phyloP scores from a whole-genome alignment of 1,139 yeast species.

The Eremothecium gossypii region DNA sequence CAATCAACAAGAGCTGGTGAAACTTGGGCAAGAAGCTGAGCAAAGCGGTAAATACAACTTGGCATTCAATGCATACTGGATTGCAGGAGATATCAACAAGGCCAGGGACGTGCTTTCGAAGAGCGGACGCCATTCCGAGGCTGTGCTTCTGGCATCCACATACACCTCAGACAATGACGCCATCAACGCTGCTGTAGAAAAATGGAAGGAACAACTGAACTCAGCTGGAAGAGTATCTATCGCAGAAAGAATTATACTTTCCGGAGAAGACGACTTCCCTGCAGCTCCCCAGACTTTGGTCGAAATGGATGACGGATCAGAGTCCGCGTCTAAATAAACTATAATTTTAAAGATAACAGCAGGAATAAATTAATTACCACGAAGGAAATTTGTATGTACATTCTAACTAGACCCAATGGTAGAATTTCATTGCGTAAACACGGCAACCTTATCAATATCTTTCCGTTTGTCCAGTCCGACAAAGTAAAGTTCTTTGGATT shows the following conservation, averaged over 20 bases:
- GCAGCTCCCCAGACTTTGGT: conserved; percentile 28
- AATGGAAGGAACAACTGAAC: conserved; percentile 58
- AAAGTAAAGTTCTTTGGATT: conserved; percentile 63
- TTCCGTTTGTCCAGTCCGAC: conserved; percentile 48
- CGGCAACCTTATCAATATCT: conserved; percentile 38
- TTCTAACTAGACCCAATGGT: background rate
- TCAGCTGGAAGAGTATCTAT: conserved; percentile 46
- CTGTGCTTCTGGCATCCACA: conserved; percentile 69
- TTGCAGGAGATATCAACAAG: conserved; percentile 56
- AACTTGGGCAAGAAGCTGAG: conserved; percentile 58
- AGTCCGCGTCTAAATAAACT: conserved; percentile 14
- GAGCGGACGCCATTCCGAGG: conserved; percentile 73
- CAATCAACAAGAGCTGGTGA: conserved; percentile 47
- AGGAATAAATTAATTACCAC: conserved; percentile 10
- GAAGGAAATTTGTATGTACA: too few species aligned
- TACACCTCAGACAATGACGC: conserved; percentile 48
- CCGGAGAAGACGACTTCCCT: conserved; percentile 29
- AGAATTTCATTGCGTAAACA: conserved; percentile 29
- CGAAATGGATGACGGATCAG: conserved; percentile 26
- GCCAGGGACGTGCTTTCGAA: conserved; percentile 60
- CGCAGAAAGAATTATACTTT: conserved; percentile 49
- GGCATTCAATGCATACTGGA: conserved; percentile 91
- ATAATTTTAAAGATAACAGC: conserved; percentile 7
- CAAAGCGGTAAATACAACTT: conserved; percentile 71
- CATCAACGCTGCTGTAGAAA: conserved; percentile 39